These are phyloP conservation scores for Papilionanthe hybrid DNA, from an alignment of 116 monocot genomes.

Conservation along the genomic window DNA sequence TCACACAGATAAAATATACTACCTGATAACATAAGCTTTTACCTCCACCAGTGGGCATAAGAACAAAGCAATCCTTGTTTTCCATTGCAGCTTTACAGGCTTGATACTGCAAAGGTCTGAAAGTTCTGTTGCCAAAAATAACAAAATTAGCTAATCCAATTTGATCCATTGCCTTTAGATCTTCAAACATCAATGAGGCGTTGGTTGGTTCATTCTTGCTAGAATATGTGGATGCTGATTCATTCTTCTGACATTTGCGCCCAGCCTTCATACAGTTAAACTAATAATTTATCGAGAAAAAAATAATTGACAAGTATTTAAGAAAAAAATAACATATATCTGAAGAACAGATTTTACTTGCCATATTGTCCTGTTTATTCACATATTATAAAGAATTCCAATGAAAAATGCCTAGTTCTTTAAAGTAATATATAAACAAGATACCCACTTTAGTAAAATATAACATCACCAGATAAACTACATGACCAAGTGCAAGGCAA, in stretches of 20 bases:
- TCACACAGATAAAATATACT: constrained; percentile 1
- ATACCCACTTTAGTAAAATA: background rate
- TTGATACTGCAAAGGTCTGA: constrained; percentile 71
- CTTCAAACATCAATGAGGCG: constrained; percentile 15
- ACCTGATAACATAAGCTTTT: constrained; percentile 99
- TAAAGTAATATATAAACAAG: too few relatives aligned
- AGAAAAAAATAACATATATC: background rate
- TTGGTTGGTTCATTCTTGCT: background rate
- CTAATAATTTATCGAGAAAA: background rate
- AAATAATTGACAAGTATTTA: background rate
- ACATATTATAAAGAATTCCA: background rate
- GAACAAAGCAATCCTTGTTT: constrained; percentile 84
- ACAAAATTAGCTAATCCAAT: constrained; percentile 77
- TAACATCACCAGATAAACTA: background rate
- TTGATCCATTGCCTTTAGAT: constrained; percentile 58
- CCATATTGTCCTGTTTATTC: background rate
- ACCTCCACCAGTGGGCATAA: constrained; percentile 98
- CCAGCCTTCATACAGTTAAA: background rate
- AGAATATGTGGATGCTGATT: background rate
- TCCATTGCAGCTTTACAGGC: constrained; percentile 76
- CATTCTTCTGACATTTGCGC: background rate
- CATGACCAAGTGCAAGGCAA: background rate
- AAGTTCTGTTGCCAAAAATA: constrained; percentile 78
- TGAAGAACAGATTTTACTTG: background rate
- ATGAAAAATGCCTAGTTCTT: background rate